Percentiles rank a stretch among this genome's conserved stretches.
Evolutionary conservation across 495 filamentous ascomycete species (phyloP).

Genomic region (Halenospora varia): DNA sequence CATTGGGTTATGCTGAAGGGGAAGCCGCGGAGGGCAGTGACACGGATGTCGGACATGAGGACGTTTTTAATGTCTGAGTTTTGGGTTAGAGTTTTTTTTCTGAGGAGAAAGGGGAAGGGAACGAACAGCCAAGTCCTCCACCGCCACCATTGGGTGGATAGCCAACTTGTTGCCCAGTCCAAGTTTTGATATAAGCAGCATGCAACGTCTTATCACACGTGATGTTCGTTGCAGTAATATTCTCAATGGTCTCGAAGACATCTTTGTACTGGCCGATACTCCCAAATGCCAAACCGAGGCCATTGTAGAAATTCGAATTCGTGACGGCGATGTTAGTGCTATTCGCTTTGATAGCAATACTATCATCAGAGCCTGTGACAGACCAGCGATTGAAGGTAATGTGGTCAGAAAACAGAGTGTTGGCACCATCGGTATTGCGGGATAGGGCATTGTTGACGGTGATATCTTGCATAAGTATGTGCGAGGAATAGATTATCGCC

Average conservation of each 20-base stretch:
- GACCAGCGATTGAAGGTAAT: slow-evolving; percentile 31
- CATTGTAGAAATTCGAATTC: slow-evolving; percentile 30
- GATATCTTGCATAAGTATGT: slow-evolving; percentile 29
- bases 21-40: slow-evolving; percentile 25
- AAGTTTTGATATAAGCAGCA: slow-evolving; percentile 41
- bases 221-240: slow-evolving; percentile 31
- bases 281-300: slow-evolving; percentile 34
- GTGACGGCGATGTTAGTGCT: slow-evolving; percentile 35
- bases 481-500: neutral
- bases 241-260: slow-evolving; percentile 36
- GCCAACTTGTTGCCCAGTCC: slow-evolving; percentile 39
- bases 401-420: slow-evolving; percentile 32
- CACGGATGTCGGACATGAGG: slow-evolving; percentile 24
- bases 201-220: slow-evolving; percentile 34
- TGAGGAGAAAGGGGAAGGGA: neutral
- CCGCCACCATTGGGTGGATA: slow-evolving; percentile 47
- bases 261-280: slow-evolving; percentile 43
- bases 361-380: slow-evolving; percentile 35
- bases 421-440: slow-evolving; percentile 38
- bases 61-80: slow-evolving; percentile 26
- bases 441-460: slow-evolving; percentile 34
- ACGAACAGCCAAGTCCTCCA: slow-evolving; percentile 39
- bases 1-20: slow-evolving; percentile 38
- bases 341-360: slow-evolving; percentile 35
- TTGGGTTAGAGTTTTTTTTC: neutral